Conservation (phyloP, 148 eudicot genomes). For the Pharnaceum exiguum region DNA sequence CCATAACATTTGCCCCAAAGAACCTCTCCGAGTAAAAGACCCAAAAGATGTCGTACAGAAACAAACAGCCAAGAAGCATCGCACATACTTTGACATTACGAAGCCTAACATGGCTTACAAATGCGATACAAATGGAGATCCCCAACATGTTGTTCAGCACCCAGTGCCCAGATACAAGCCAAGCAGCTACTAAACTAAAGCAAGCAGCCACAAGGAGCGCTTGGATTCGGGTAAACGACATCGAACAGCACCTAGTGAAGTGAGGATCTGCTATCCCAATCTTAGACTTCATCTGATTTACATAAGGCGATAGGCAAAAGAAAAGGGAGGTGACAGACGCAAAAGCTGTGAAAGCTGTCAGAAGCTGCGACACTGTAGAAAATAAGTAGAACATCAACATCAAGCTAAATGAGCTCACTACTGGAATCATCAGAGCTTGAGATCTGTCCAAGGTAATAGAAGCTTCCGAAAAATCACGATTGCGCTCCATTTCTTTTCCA, state of each 20-base stretch:
- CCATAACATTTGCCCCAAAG: constrained; percentile 98
- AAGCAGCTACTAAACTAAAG: constrained; percentile 52
- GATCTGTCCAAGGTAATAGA: constrained; percentile 90
- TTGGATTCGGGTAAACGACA: constrained; percentile 67
- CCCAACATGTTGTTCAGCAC: constrained; percentile 90
- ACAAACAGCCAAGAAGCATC: constrained; percentile 79
- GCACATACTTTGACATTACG: constrained; percentile 96
- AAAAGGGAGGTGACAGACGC: constrained; percentile 78
- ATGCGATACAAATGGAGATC: constrained; percentile 85
- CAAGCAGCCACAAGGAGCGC: constrained; percentile 66
- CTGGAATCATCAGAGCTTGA: constrained; percentile 95
- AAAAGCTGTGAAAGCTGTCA: constrained; percentile 80
- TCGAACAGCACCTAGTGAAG: constrained; percentile 81
- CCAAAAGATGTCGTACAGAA: constrained; percentile 94
- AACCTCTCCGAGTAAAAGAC: constrained; percentile 94
- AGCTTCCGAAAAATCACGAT: constrained; percentile 84
- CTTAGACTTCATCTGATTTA: constrained; percentile 48
- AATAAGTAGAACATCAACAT: constrained; percentile 93
- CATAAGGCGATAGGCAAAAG: constrained; percentile 73
- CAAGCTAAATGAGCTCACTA: constrained; percentile 94
- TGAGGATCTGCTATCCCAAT: constrained; percentile 74
- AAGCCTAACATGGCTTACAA: constrained; percentile 96
- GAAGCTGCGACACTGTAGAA: constrained; percentile 91
- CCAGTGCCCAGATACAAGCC: constrained; percentile 98
- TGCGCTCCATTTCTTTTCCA: constrained; percentile 93